A percentile compares a stretch with the other conserved stretches of the same genome.
Evolutionary conservation across 2,329 filamentous ascomycete species (phyloP).

Genomic region (Penicillium hordei): DNA sequence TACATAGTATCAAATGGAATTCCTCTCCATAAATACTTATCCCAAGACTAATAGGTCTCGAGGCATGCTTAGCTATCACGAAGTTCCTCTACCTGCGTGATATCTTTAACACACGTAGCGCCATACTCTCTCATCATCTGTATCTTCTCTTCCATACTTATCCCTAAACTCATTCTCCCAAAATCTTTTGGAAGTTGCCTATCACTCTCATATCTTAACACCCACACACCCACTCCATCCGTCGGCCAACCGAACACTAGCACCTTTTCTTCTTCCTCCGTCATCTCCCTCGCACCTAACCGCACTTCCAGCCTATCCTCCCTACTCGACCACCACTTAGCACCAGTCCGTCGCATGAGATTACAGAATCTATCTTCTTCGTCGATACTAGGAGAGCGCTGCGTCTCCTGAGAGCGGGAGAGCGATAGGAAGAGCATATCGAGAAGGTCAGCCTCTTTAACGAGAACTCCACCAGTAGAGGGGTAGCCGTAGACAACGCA

Average conservation of each 20-base stretch:
- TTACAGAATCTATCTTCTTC: slow-evolving; percentile 13
- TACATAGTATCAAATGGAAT: no score
- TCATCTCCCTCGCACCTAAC: not conserved
- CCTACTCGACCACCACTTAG: slow-evolving; percentile 14
- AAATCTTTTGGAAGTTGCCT: not conserved
- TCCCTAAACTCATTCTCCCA: not conserved
- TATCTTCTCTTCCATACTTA: not conserved
- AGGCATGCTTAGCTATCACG: no score
- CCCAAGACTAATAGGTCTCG: no score
- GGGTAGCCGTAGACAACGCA: slow-evolving; percentile 20
- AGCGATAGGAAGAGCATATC: slow-evolving; percentile 19
- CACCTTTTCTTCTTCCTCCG: not conserved
- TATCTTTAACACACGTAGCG: not conserved
- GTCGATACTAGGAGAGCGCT: slow-evolving; percentile 3
- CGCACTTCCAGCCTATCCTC: not conserved
- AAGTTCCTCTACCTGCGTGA: not conserved
- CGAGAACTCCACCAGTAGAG: slow-evolving; percentile 15
- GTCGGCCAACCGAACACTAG: not conserved
- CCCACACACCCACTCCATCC: not conserved
- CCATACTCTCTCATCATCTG: not conserved
- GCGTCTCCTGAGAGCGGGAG: slow-evolving; percentile 7
- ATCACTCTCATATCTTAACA: not conserved
- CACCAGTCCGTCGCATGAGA: slow-evolving; percentile 16
- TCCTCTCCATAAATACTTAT: no score
- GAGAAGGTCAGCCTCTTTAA: slow-evolving; percentile 16